Conservation (phyloP, 2,329 filamentous ascomycete genomes). For the Gaeumannomyces tritici region DNA sequence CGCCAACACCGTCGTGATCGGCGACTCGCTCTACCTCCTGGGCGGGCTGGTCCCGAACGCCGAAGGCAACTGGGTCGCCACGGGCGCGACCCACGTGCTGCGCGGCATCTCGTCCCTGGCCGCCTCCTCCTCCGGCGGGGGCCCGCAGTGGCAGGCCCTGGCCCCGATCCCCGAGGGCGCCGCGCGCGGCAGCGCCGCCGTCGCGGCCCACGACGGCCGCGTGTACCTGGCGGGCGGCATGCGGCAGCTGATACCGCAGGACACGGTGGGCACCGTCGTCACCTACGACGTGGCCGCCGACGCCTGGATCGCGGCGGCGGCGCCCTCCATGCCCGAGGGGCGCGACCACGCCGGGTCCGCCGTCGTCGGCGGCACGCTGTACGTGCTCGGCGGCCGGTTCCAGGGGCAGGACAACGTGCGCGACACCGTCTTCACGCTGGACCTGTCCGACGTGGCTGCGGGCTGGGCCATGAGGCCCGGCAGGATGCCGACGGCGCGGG, state of each 20-base stretch:
- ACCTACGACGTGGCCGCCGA: slow-evolving; percentile 17
- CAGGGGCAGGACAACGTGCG: slow-evolving; percentile 18
- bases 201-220: slow-evolving; percentile 17
- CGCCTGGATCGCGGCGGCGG: slow-evolving; percentile 11
- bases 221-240: slow-evolving; percentile 28
- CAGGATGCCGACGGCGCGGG: slow-evolving; percentile 25
- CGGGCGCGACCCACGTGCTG: neutral
- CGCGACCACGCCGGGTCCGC: slow-evolving; percentile 22
- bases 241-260: slow-evolving; percentile 14
- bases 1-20: slow-evolving; percentile 1
- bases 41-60: neutral
- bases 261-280: slow-evolving; percentile 17
- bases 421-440: slow-evolving; percentile 23
- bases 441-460: slow-evolving; percentile 13
- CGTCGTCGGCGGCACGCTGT: slow-evolving; percentile 18
- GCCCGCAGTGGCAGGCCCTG: neutral
- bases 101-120: neutral
- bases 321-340: slow-evolving; percentile 10
- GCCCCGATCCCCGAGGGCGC: slow-evolving; percentile 12
- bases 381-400: slow-evolving; percentile 23
- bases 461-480: slow-evolving; percentile 17
- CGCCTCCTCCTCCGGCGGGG: no score
- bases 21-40: neutral
- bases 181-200: slow-evolving; percentile 20
- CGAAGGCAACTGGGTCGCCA: slow-evolving; percentile 2